Evolutionary conservation across 495 filamentous ascomycete species (phyloP).

Genomic region (Penicillium desertorum): DNA sequence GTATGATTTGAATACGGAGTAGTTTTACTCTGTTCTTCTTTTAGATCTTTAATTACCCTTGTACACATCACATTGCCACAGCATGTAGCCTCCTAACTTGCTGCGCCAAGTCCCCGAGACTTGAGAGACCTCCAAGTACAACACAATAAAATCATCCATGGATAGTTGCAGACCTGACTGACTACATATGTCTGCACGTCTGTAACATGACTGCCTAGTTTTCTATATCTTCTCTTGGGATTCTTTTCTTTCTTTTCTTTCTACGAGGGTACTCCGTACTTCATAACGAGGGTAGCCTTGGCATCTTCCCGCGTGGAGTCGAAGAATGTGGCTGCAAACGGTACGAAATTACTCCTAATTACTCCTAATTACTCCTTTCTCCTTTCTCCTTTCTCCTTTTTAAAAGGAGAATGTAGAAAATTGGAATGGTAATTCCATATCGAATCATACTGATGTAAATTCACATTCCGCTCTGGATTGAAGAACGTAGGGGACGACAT

Average conservation of each 20-base stretch:
- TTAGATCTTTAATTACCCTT: not conserved
- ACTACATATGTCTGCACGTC: not conserved
- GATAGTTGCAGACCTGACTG: conserved; percentile 3
- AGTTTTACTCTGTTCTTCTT: too few species aligned
- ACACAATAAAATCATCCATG: too few species aligned
- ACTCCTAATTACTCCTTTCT: conserved; percentile 4
- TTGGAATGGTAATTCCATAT: not conserved
- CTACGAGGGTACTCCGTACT: not conserved
- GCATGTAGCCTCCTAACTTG: conserved; percentile 7
- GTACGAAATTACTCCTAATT: not conserved
- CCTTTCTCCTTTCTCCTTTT: too few species aligned
- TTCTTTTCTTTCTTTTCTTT: not conserved
- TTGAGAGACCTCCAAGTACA: not conserved
- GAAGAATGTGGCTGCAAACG: conserved; percentile 19
- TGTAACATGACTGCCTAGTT: conserved; percentile 2
- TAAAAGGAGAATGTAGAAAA: conserved; percentile 1
- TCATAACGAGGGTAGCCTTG: conserved; percentile 9
- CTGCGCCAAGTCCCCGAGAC: conserved; percentile 13
- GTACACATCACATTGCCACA: conserved; percentile 3
- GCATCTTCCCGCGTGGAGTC: conserved; percentile 23
- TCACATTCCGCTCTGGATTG: conserved; percentile 13
- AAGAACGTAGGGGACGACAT: conserved; percentile 9
- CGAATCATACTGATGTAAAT: conserved; percentile 3
- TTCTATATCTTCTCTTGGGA: not conserved
- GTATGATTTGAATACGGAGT: not conserved